Percentiles rank a stretch among this genome's conserved stretches.
Evolutionary conservation across 495 filamentous ascomycete genomes (phyloP).

Genomic region (Jackrogersella minutella): DNA sequence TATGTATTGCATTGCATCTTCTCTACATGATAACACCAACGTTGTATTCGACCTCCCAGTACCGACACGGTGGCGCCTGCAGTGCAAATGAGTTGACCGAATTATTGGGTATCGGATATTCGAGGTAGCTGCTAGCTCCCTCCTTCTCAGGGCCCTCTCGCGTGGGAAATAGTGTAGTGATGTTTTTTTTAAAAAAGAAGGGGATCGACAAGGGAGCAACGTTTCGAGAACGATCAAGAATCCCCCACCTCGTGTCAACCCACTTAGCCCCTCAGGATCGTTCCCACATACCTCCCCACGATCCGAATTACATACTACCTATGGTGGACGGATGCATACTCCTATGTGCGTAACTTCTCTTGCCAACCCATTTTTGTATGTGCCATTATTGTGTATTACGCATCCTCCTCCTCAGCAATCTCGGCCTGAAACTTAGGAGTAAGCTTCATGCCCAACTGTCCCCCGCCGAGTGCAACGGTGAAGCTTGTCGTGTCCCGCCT

Average conservation of each 20-base stretch:
- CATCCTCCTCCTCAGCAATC: no score
- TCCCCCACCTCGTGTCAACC: slow-evolving; percentile 20
- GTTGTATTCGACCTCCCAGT: slow-evolving; percentile 17
- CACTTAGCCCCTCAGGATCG: slow-evolving; percentile 12
- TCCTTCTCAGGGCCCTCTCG: not conserved
- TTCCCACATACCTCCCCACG: slow-evolving; percentile 34
- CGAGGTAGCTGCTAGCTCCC: not conserved
- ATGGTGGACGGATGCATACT: not conserved
- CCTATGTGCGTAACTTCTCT: slow-evolving; percentile 24
- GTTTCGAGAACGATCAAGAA: slow-evolving; percentile 28
- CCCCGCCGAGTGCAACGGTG: slow-evolving; percentile 23
- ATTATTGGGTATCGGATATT: slow-evolving; percentile 23
- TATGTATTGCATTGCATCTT: no score
- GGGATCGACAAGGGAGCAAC: slow-evolving; percentile 2
- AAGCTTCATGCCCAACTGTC: slow-evolving; percentile 28
- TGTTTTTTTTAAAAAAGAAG: not conserved
- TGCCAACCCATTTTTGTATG: not conserved
- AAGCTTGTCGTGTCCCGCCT: slow-evolving; percentile 6
- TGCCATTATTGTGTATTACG: no score
- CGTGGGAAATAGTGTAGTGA: slow-evolving; percentile 4
- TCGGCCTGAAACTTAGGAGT: slow-evolving; percentile 24
- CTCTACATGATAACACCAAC: no score
- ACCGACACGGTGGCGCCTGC: slow-evolving; percentile 31
- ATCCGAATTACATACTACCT: slow-evolving; percentile 19
- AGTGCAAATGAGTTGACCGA: slow-evolving; percentile 13